Evolutionary conservation across 495 filamentous ascomycete genomes (phyloP).

Genomic region (Parachaetomium inaequale): DNA sequence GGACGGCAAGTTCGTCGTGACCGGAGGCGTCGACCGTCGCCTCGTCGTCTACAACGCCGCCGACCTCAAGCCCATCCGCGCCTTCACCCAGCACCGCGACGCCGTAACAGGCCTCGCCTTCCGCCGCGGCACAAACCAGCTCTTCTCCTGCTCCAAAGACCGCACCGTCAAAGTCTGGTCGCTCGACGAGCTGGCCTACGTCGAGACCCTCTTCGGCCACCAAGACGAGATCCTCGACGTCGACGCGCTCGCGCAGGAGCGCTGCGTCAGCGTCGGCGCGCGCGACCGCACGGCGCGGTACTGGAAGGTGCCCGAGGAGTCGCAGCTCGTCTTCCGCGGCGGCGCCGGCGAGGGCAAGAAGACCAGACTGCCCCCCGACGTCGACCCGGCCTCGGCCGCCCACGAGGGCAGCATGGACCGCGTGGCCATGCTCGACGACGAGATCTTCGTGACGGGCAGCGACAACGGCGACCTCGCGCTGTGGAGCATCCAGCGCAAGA

Average conservation of each 20-base stretch:
- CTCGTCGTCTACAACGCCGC: conserved; percentile 83
- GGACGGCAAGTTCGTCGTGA: conserved; percentile 85
- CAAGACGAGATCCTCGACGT: conserved; percentile 85
- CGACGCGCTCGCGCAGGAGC: conserved; percentile 75
- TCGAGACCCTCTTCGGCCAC: conserved; percentile 95
- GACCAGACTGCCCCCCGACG: conserved; percentile 26
- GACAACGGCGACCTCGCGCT: conserved; percentile 82
- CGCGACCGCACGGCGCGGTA: conserved; percentile 88
- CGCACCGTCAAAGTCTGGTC: conserved; percentile 73
- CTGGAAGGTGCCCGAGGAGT: conserved; percentile 96
- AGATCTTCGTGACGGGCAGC: conserved; percentile 86
- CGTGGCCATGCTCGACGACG: conserved; percentile 82
- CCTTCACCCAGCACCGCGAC: conserved; percentile 90
- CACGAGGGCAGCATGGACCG: conserved; percentile 87
- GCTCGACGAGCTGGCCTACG: conserved; percentile 77
- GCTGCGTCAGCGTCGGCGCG: conserved; percentile 82
- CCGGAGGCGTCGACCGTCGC: conserved; percentile 76
- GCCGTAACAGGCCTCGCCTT: conserved; percentile 81
- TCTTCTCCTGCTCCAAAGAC: conserved; percentile 85
- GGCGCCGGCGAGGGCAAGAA: conserved; percentile 60
- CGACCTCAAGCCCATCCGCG: conserved; percentile 68
- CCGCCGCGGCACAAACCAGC: conserved; percentile 81
- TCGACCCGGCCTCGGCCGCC: conserved; percentile 42
- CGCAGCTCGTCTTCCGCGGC: conserved; percentile 90
- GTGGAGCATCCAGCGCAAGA: conserved; percentile 94